Base-by-base conservation (phyloP, 495 filamentous ascomycete genomes). In the Penicillium bialowiezense region DNA sequence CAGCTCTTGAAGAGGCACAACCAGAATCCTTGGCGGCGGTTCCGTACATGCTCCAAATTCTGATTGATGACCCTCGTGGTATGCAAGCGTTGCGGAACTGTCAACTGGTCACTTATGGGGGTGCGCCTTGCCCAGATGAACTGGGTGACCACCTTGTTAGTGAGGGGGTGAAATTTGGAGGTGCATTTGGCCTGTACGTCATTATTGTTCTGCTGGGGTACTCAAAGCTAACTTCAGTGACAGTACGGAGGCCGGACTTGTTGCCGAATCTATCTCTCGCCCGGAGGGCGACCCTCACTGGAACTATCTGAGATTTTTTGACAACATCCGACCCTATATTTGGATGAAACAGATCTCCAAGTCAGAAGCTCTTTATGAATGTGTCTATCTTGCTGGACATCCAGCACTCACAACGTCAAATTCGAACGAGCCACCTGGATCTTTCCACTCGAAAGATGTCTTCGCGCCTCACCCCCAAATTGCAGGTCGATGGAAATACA, bases 401-500 rank as follows among this genome's bases (percentile, higher is more conserved):
- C 74, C 74, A 2, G 69, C 75, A 0, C 71, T 81, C 46, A 72
- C 75, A 20, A 57, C 63, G 4, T 75, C 74, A n/a, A 86, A 85
- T 50, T 78, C 78, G 7, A 54, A 73, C 21, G 64, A 78, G 5
- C 75, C 75, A 2, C 67, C 69, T 1, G 69, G 71, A 8, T 80
- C 79, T 0, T 85, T 69, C 55, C 64, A 75, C 28, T 83, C 83
- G 0, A 75, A 70, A 8, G 86, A 89, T 51, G 70, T 88, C 0
- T 89, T 88, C 58, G 63, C 60, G 3, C 76, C 78, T 17, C 85
- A 88, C 44, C 78, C 83, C 0, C 76, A 72, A 6, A 75, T 81
- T 14, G 63, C 73, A 1, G 68, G 77, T 48, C 72, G 77, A 4
- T 90, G 83, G 80, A 88, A 85, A 52, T 87, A 85, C 45, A 57